These are phyloP conservation scores for Aspergillus tamarii DNA, from an alignment of 2,329 filamentous ascomycete species.

Conservation along the genomic window DNA sequence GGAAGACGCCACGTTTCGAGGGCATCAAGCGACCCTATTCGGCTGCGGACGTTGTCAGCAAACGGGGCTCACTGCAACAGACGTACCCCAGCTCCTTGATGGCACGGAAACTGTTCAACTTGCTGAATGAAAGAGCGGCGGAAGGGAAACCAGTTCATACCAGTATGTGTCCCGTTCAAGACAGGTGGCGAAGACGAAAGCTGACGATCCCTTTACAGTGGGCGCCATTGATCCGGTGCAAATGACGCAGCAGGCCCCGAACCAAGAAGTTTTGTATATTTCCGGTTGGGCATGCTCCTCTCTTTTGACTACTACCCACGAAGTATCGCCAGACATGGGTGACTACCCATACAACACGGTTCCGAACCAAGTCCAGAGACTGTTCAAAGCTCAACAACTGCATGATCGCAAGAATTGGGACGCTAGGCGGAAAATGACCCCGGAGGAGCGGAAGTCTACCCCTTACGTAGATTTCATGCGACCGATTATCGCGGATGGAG, in stretches of 20 bases:
- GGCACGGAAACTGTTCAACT: conserved; percentile 90
- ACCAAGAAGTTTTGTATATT: conserved; percentile 95
- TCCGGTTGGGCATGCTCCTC: conserved; percentile 98
- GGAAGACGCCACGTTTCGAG: conserved; percentile 79
- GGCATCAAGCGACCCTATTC: conserved; percentile 92
- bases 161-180: conserved; percentile 54
- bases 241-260: conserved; percentile 96
- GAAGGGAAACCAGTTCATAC: conserved; percentile 91
- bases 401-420: conserved; percentile 98
- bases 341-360: conserved; percentile 99
- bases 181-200: background rate
- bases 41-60: conserved; percentile 88
- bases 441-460: conserved; percentile 71
- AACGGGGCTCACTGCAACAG: conserved; percentile 84
- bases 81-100: conserved; percentile 91
- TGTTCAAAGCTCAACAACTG: conserved; percentile 95
- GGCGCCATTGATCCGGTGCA: conserved; percentile 98
- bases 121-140: conserved; percentile 76
- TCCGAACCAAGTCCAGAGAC: conserved; percentile 92
- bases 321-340: conserved; percentile 96
- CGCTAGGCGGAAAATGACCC: conserved; percentile 72
- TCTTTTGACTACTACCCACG: conserved; percentile 89
- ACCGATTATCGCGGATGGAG: conserved; percentile 93
- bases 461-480: conserved; percentile 91
- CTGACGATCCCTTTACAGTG: conserved; percentile 60